Conservation (phyloP, 495 filamentous ascomycete species). For the Aspergillus homomorphus region DNA sequence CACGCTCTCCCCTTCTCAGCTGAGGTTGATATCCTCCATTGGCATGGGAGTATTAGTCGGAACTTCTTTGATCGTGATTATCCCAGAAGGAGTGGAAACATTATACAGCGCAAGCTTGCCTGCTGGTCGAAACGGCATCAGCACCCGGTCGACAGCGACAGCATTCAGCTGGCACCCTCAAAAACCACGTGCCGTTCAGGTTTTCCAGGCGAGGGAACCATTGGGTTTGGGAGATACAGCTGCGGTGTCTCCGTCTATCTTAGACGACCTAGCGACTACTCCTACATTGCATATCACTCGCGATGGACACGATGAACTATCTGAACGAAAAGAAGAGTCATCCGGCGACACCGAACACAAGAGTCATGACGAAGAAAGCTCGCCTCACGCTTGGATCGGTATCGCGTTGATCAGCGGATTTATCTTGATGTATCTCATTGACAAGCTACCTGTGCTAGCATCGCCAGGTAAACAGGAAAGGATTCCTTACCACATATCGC, state of each 20-base stretch:
- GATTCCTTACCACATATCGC: conserved; percentile 69
- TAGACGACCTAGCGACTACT: conserved; percentile 5
- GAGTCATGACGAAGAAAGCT: conserved; percentile 36
- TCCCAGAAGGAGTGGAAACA: conserved; percentile 93
- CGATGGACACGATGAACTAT: conserved; percentile 12
- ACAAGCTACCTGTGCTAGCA: conserved; percentile 75
- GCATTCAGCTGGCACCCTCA: conserved; percentile 33
- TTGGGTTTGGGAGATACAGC: conserved; percentile 8
- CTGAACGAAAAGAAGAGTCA: conserved; percentile 28
- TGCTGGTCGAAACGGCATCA: conserved; percentile 29
- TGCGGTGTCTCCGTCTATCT: conserved; percentile 16
- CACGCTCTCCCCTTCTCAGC: conserved; percentile 80
- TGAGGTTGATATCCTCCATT: conserved; percentile 85
- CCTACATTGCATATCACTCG: conserved; percentile 11
- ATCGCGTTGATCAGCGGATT: conserved; percentile 85
- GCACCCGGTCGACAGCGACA: conserved; percentile 23
- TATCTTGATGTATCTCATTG: conserved; percentile 95
- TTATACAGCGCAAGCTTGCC: conserved; percentile 62
- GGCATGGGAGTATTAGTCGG: conserved; percentile 94
- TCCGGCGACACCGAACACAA: conserved; percentile 42
- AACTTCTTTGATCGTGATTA: conserved; percentile 93
- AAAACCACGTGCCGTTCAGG: conserved; percentile 19
- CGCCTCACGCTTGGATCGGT: conserved; percentile 73
- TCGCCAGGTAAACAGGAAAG: conserved; percentile 51
- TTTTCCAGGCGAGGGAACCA: conserved; percentile 7